Conservation (phyloP, 176 grass and related monocot species). For the Musa acuminata region DNA sequence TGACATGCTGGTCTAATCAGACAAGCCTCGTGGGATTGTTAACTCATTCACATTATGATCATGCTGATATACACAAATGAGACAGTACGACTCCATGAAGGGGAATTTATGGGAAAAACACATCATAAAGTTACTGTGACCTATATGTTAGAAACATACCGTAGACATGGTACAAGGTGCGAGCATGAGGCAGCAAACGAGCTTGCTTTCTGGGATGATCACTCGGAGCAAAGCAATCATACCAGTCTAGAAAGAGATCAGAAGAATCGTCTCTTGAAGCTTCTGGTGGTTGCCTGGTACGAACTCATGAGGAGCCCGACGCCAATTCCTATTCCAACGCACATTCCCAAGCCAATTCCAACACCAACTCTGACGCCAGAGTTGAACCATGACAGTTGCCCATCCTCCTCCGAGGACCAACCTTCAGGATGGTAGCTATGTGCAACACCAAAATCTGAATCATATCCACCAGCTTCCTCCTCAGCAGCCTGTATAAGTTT, state of each 20-base stretch:
- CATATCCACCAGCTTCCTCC: slow-evolving; percentile 33
- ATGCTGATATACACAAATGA: background rate
- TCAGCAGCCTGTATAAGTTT: slow-evolving; percentile 11
- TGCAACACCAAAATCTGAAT: slow-evolving; percentile 26
- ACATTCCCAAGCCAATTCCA: slow-evolving; percentile 83
- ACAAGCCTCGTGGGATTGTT: background rate
- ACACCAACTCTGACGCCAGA: slow-evolving; percentile 89
- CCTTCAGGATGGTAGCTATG: slow-evolving; percentile 52
- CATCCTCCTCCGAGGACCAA: slow-evolving; percentile 49
- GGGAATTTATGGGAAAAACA: background rate
- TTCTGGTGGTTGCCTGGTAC: slow-evolving; percentile 74
- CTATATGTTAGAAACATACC: background rate
- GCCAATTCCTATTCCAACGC: slow-evolving; percentile 80
- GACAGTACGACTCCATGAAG: background rate
- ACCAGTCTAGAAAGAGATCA: slow-evolving; percentile 4
- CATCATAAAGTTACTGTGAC: background rate
- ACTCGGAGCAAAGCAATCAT: background rate
- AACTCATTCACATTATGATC: background rate
- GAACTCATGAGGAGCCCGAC: slow-evolving; percentile 86
- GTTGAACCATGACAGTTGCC: slow-evolving; percentile 91
- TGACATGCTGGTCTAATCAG: background rate
- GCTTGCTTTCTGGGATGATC: background rate
- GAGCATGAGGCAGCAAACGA: background rate
- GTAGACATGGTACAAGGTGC: background rate
- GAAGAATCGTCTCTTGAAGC: slow-evolving; percentile 77